Percentiles rank a stretch among this genome's conserved stretches.
phyloP scores from a whole-genome alignment of 371 early-diverging fungal genomes.

The Neoconidiobolus thromboides region DNA sequence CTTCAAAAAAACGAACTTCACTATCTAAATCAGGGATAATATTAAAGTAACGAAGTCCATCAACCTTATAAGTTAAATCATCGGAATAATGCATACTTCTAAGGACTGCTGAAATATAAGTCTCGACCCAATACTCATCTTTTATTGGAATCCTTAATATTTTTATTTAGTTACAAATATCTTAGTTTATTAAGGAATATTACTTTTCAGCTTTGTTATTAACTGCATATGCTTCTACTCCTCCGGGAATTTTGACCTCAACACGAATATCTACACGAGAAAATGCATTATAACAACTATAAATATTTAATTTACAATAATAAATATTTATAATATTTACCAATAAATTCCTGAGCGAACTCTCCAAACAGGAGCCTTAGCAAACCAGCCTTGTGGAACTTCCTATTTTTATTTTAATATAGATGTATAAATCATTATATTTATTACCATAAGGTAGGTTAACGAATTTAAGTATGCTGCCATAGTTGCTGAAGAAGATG shows the following conservation, averaged over 20 bases:
- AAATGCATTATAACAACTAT: conserved; percentile 88
- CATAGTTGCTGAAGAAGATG: conserved; percentile 81
- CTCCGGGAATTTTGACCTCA: conserved; percentile 93
- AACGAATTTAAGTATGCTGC: conserved; percentile 89
- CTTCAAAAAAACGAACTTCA: conserved; percentile 68
- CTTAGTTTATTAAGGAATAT: background rate
- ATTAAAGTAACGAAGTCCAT: conserved; percentile 74
- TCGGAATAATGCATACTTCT: conserved; percentile 80
- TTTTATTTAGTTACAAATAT: background rate
- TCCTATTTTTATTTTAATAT: conserved; percentile 18
- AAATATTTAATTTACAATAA: background rate
- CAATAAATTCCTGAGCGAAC: conserved; percentile 52
- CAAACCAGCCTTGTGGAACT: conserved; percentile 46
- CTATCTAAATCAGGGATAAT: conserved; percentile 48
- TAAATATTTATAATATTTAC: conserved; percentile 13
- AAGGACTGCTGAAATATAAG: conserved; percentile 65
- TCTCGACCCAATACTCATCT: conserved; percentile 70
- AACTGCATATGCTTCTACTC: conserved; percentile 81
- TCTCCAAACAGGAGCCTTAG: conserved; percentile 41
- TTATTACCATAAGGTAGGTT: conserved; percentile 65
- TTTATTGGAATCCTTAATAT: conserved; percentile 3
- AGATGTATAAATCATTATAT: background rate
- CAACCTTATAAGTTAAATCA: conserved; percentile 59
- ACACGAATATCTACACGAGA: conserved; percentile 90
- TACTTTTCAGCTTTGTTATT: conserved; percentile 57